These are phyloP conservation scores for Pinus tabuliformis DNA, from an alignment of 75 land plant species.

Conservation along the genomic window DNA sequence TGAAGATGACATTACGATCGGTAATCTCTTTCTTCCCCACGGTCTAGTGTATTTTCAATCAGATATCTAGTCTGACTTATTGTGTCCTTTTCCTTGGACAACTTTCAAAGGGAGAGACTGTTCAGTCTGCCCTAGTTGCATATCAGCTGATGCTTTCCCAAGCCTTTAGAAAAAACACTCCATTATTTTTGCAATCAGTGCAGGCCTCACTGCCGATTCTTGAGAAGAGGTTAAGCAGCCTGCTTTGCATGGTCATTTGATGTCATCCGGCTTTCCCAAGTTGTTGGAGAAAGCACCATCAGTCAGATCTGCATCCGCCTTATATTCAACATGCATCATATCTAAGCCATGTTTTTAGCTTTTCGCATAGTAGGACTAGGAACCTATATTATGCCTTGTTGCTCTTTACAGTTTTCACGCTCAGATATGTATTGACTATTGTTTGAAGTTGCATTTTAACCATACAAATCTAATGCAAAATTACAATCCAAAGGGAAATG, in stretches of 20 bases:
- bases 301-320: too few relatives aligned
- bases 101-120: neutral
- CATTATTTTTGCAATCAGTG: too few relatives aligned
- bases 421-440: neutral
- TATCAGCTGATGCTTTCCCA: too few relatives aligned
- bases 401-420: neutral
- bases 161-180: too few relatives aligned
- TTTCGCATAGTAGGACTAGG: neutral
- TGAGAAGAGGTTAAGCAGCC: too few relatives aligned
- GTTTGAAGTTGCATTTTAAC: too few relatives aligned
- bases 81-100: neutral
- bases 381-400: neutral
- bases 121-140: neutral
- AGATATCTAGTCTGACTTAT: conserved; percentile 1
- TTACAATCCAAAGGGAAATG: neutral
- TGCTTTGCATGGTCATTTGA: too few relatives aligned
- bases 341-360: neutral
- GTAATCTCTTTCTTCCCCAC: conserved; percentile 26
- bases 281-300: too few relatives aligned
- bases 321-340: neutral
- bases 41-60: neutral
- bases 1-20: conserved; percentile 80
- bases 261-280: too few relatives aligned
- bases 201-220: too few relatives aligned
- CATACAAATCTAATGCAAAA: too few relatives aligned